Evolutionary conservation across 768 basidiomycete genomes (phyloP).

Genomic region (Boletus reticulatus): DNA sequence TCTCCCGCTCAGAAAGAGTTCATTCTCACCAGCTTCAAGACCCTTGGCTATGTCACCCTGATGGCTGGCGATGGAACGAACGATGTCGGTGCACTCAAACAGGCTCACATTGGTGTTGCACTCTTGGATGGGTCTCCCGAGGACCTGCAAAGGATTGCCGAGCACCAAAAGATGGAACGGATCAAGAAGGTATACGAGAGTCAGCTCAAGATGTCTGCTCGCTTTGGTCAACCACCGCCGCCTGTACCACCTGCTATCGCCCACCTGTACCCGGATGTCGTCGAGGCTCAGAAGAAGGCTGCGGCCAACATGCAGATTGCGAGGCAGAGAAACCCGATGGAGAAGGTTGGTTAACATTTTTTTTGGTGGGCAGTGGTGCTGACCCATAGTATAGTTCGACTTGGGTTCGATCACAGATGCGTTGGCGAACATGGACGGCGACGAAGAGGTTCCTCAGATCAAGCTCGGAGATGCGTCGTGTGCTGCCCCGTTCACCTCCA

Average conservation of each 20-base stretch:
- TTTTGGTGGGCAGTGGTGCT: not conserved
- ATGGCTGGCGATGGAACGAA: conserved; percentile 99
- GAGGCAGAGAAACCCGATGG: conserved; percentile 82
- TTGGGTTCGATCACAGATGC: conserved; percentile 76
- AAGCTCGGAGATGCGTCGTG: conserved; percentile 99
- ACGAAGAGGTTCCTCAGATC: conserved; percentile 94
- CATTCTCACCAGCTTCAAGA: conserved; percentile 88
- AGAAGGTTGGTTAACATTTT: conserved; percentile 57
- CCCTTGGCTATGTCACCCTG: conserved; percentile 86
- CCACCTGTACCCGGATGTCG: conserved; percentile 85
- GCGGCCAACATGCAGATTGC: conserved; percentile 62
- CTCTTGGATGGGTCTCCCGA: conserved; percentile 88
- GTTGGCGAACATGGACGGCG: conserved; percentile 91
- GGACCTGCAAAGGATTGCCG: conserved; percentile 91
- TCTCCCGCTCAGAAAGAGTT: conserved; percentile 95
- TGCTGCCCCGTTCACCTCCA: conserved; percentile 98
- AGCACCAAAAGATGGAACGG: conserved; percentile 84
- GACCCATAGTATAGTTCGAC: conserved; percentile 58
- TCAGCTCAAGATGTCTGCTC: conserved; percentile 83
- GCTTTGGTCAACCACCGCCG: conserved; percentile 93
- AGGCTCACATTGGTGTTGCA: conserved; percentile 96
- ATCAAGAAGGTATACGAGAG: conserved; percentile 97
- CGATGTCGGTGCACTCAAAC: conserved; percentile 97
- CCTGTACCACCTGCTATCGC: conserved; percentile 88
- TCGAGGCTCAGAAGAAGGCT: conserved; percentile 83